Conservation (phyloP, 768 basidiomycete species). For the Nevesoporus exiguus region DNA sequence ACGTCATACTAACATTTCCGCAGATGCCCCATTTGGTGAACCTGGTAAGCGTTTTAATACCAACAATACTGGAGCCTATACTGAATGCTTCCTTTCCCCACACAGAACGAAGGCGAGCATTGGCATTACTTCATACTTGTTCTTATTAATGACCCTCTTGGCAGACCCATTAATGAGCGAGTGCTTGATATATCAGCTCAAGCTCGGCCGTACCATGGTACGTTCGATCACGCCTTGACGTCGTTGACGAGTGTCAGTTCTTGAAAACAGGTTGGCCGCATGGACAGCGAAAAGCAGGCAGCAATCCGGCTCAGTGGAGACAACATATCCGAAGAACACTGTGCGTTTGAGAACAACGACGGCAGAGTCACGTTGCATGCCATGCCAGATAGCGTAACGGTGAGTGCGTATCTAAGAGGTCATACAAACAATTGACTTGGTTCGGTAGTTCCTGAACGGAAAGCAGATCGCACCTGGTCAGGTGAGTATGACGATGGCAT, state of each 20-base stretch:
- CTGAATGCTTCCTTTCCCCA: slow-evolving; percentile 15
- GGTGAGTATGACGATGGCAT: slow-evolving; percentile 40
- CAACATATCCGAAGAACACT: slow-evolving; percentile 90
- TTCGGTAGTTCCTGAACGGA: slow-evolving; percentile 83
- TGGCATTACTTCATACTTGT: neutral
- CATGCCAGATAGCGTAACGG: slow-evolving; percentile 78
- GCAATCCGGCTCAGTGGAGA: slow-evolving; percentile 92
- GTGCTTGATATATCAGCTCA: slow-evolving; percentile 90
- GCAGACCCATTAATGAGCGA: slow-evolving; percentile 95
- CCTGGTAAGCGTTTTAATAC: slow-evolving; percentile 55
- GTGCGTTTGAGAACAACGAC: slow-evolving; percentile 82
- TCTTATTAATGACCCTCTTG: slow-evolving; percentile 9
- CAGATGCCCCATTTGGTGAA: slow-evolving; percentile 95
- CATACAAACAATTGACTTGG: slow-evolving; percentile 12
- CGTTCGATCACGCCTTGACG: slow-evolving; percentile 21
- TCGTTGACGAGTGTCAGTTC: slow-evolving; percentile 12
- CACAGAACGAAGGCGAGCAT: slow-evolving; percentile 66
- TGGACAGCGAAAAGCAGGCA: slow-evolving; percentile 76
- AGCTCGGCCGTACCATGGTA: slow-evolving; percentile 76
- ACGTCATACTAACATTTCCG: slow-evolving; percentile 9
- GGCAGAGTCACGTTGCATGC: slow-evolving; percentile 82
- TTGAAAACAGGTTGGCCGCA: slow-evolving; percentile 66
- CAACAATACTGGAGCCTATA: neutral
- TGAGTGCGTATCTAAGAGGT: slow-evolving; percentile 35
- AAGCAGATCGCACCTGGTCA: slow-evolving; percentile 76